Conservation (phyloP, 176 grass and related monocot species). For the Microstegium vimineum region DNA sequence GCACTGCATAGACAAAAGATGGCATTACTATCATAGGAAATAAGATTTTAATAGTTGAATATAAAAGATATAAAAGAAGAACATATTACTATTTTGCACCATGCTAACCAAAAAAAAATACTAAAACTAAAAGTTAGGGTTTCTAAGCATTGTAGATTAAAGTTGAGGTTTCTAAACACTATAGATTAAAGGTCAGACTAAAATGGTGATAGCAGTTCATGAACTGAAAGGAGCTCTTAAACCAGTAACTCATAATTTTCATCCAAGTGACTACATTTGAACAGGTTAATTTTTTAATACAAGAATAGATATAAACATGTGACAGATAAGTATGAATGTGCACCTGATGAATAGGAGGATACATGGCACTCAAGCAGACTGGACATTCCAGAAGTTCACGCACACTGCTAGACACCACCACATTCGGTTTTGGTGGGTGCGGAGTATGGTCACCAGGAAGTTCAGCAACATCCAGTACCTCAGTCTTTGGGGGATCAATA, state of each 20-base stretch:
- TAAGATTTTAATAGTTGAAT: neutral
- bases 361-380: constrained; percentile 76
- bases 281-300: neutral
- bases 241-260: neutral
- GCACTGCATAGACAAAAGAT: constrained; percentile 43
- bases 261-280: neutral
- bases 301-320: neutral
- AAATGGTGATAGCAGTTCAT: neutral
- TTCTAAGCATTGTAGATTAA: neutral
- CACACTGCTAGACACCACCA: constrained; percentile 68
- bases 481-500: constrained; percentile 69
- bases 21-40: constrained; percentile 3
- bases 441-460: constrained; percentile 45
- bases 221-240: constrained; percentile 16
- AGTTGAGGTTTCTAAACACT: neutral
- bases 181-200: neutral
- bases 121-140: neutral
- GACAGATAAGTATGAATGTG: neutral
- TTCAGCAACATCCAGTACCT: constrained; percentile 72
- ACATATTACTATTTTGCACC: neutral
- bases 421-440: constrained; percentile 74
- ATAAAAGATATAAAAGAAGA: neutral
- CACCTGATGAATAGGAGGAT: constrained; percentile 86
- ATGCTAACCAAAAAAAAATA: neutral
- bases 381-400: constrained; percentile 82